Conservation (phyloP, 768 basidiomycete species). For the Gymnopilus junonius region DNA sequence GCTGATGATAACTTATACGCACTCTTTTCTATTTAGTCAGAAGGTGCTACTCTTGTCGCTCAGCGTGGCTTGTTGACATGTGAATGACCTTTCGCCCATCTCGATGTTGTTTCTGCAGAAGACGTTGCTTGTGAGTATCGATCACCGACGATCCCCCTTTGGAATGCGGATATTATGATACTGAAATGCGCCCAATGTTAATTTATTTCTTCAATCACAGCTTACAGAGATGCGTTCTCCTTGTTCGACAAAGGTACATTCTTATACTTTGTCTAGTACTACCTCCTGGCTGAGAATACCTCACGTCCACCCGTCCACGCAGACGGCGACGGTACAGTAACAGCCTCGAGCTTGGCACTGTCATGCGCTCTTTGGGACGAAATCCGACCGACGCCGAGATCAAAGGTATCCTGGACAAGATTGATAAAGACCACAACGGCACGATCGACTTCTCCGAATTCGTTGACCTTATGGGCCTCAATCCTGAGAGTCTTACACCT, state of each 20-base stretch:
- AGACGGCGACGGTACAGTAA: conserved; percentile 55
- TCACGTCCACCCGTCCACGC: background rate
- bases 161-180: no score
- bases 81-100: background rate
- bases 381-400: conserved; percentile 49
- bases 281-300: conserved; percentile 1
- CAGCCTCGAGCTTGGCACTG: conserved; percentile 47
- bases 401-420: conserved; percentile 47
- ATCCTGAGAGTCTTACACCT: conserved; percentile 4
- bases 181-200: no score
- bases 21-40: background rate
- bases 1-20: background rate
- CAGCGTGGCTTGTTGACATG: background rate
- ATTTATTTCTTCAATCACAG: no score
- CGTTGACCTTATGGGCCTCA: conserved; percentile 44
- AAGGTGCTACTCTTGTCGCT: conserved; percentile 2
- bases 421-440: conserved; percentile 47
- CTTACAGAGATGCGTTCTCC: conserved; percentile 99
- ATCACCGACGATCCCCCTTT: background rate
- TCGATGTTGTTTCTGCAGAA: background rate
- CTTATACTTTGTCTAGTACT: background rate
- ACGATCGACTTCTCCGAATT: conserved; percentile 53
- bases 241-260: conserved; percentile 90
- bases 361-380: conserved; percentile 52
- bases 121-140: background rate